Evolutionary conservation across 2,329 filamentous ascomycete genomes (phyloP), one percentile per base, ranked within the genome.

Genomic region (Sarocladiaceae sp.): DNA sequence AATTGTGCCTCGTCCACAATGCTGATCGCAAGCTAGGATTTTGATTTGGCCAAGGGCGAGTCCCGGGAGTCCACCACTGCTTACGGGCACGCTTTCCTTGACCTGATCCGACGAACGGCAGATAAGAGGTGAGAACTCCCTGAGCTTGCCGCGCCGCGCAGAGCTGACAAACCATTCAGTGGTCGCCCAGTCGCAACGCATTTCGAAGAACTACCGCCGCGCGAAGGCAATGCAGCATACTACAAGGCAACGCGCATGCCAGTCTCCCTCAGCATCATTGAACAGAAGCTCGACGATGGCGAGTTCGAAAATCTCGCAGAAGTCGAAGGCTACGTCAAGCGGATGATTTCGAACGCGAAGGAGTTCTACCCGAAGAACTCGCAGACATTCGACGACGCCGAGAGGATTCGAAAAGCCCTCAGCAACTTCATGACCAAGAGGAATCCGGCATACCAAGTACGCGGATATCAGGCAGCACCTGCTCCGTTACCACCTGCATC

Each of bases 371-470:
- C 82, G 48, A 83, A 83, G 53, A 76, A 75, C 33, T 88, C 86
- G 0, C 68, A 80, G 46, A 73, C 85, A 29, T 91, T 84, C 58
- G 83, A 88, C 33, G 88, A 95, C 66, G 88, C 89, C 7, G 89
- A 95, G 63, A 80, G 88, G 40, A 78, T 95, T 35, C 78, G 89
- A 37, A 95, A 95, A 65, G 83, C 88, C 3, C 74, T 91, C 32
- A 90, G 85, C 60, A 91, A 90, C 56, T 88, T 82, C 61, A 95
- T 95, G 88, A 83, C 82, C 45, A 85, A 85, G 61, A 76, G 83
- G 54, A 95, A 95, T 55, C 88, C 89, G 12, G 87, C 86, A 13
- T 95, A 95, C 62, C 78, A 80, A 50, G 70, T 73, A 13, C 72
- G 75, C 19, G 69, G 68, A 37, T 93, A 94, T 57, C 74, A 78